Base-by-base conservation (phyloP, 345 rosid genomes). In the Sonneratia alba region DNA sequence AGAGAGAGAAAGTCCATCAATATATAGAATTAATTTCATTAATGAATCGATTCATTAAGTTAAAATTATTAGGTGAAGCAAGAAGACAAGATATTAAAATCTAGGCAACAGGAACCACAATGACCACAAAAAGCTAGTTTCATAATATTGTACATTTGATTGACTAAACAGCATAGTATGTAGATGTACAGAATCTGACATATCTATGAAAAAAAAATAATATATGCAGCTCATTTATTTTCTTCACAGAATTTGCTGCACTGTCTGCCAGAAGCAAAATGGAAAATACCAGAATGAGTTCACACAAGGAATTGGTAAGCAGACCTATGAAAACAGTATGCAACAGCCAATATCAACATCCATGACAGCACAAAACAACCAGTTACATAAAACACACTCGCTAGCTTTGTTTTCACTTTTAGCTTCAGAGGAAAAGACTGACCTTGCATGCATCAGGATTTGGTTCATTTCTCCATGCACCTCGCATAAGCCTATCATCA, bases 381-480 rank as follows among this genome's bases (percentile, higher is more conserved):
- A n/a, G 27, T 57, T 57, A n/a, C 21, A n/a, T 57, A 21, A 57
- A 57, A 42, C 45, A 42, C 45, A 42, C 45, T 9, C 45, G 2
- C 45, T 42, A 5, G 10, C 45, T 42, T 42, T 9, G 45, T 42
- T 4, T 42, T 42, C 10, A 42, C 45, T 42, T 42, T 42, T 42
- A 5, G 11, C 34, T 24, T n/a, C 63, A 67, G 19, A 38, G 70
- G 12, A 55, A 32, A 67, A 16, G 14, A 37, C 61, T 66, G 73
- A 96, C 99, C 99, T 86, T 89, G 93, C 99, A 96, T 62, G 82
- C 64, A 79, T 96, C 97, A 77, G 97, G 90, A 83, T 88, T 86
- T 42, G 95, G 89, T 71, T 92, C 96, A 81, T 96, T 89, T 83
- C 98, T 89, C 99, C 99, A 96, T 69, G 98, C 96, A 76, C 98